Evolutionary conservation across 2,329 filamentous ascomycete genomes (phyloP), one percentile per base, ranked within the genome.

Genomic region (Biscogniauxia sp.): DNA sequence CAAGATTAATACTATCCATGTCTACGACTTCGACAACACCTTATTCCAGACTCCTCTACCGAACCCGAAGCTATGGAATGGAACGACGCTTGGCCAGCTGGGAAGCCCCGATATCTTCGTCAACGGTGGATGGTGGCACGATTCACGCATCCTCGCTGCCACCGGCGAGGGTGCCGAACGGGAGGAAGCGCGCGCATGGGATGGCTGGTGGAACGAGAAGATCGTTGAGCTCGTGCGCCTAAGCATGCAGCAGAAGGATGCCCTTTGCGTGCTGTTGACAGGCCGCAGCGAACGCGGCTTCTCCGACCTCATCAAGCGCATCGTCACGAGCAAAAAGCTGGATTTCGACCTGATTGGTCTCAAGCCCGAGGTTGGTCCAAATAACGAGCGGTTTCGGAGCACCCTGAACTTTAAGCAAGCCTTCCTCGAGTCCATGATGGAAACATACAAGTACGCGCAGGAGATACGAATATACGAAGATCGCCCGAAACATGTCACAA

Each of bases 11-110:
- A 79, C 87, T 8, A 87, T 99, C 56, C 94, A 98, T 73, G 85
- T 99, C 68, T 98, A 98, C 79, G 95, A 99, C 76, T 99, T 98
- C 75, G 95, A 99, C 77, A 98, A 99, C 73, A 98, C 94, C 45
- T 79, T 99, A 54, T 99, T 99, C 80, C 88, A 89, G 69, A 96
- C 91, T 15, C 95, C 95, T 5, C 80, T 97, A 1, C 95, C 95
- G 1, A 98, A 97, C 71, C 86, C 88, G 2, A 89, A 92, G 67
- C 76, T 99, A 72, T 99, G 95, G 95, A 90, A 89, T 66, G 85
- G 85, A 1, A 80, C 83, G 32, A 94, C 92, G 0, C 86, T 96
- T 55, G 92, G 92, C 54, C 83, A 88, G 62, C 81, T 99, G 11
- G 87, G 90, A 62, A 88, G 83, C 53, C 88, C 90, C 66, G 90